These are phyloP conservation scores for Blastomyces silverae DNA, from an alignment of 2,329 filamentous ascomycete genomes.

Conservation along the genomic window DNA sequence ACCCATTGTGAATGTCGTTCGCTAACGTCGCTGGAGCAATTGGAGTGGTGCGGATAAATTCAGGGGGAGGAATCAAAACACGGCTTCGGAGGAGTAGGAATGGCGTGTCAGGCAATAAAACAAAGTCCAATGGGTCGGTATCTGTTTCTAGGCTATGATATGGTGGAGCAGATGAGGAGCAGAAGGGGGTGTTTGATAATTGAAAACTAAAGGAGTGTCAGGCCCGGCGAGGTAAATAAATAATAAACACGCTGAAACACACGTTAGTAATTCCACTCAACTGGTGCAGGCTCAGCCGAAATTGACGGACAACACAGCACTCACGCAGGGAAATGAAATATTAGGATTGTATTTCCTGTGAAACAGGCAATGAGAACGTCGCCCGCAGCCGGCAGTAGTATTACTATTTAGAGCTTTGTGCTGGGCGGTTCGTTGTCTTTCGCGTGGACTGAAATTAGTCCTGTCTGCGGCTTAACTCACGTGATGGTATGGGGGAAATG, in stretches of 20 bases:
- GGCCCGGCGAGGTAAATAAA: background rate
- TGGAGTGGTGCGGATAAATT: background rate
- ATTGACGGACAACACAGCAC: background rate
- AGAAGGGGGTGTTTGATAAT: background rate
- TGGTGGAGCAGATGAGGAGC: background rate
- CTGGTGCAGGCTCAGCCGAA: background rate
- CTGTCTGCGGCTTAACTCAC: background rate
- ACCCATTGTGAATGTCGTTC: slow-evolving; percentile 61
- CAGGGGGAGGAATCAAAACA: background rate
- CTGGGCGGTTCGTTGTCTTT: background rate
- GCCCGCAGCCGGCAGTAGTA: background rate
- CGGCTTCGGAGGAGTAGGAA: background rate
- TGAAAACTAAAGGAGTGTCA: background rate
- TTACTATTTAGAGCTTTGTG: background rate
- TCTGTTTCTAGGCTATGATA: background rate
- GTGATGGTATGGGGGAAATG: background rate
- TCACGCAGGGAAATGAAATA: background rate
- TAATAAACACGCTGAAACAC: slow-evolving; percentile 8
- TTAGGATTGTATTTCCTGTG: slow-evolving; percentile 3
- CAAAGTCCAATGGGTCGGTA: background rate
- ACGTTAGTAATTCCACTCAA: background rate
- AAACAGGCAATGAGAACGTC: background rate
- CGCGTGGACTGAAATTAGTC: background rate
- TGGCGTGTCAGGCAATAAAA: background rate
- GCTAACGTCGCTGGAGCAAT: background rate